Percentiles rank a stretch among this genome's conserved stretches.
These are phyloP conservation scores for Coemansia sp. DNA, from an alignment of 192 early-diverging fungal species.

Conservation along the genomic window DNA sequence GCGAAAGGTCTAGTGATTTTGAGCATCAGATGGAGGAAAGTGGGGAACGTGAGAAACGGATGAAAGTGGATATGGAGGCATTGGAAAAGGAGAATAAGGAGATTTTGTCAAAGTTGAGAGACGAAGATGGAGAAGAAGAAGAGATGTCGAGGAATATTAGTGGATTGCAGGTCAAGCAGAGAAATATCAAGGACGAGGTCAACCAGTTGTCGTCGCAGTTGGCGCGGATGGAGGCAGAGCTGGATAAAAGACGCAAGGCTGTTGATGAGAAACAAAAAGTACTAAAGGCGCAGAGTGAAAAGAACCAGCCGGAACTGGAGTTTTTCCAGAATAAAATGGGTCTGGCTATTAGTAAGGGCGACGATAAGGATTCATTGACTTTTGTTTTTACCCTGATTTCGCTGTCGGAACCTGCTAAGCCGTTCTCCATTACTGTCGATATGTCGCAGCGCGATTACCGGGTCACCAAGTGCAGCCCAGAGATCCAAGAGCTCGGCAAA, in stretches of 20 bases:
- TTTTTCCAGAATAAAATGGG: constrained; percentile 57
- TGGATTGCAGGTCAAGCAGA: constrained; percentile 43
- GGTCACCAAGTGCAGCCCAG: constrained; percentile 59
- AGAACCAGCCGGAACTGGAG: constrained; percentile 60
- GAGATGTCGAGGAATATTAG: constrained; percentile 48
- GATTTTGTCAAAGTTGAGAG: constrained; percentile 51
- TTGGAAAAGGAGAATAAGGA: constrained; percentile 41
- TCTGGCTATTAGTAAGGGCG: constrained; percentile 50
- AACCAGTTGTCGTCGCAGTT: constrained; percentile 43
- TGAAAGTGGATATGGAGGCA: constrained; percentile 37
- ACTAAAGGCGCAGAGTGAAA: constrained; percentile 51
- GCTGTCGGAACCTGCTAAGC: constrained; percentile 53
- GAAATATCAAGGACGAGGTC: constrained; percentile 35
- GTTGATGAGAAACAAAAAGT: constrained; percentile 53
- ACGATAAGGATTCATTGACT: constrained; percentile 56
- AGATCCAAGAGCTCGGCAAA: constrained; percentile 43
- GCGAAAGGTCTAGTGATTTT: constrained; percentile 31
- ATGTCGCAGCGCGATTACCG: constrained; percentile 59
- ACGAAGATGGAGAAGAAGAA: constrained; percentile 54
- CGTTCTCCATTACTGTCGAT: constrained; percentile 61
- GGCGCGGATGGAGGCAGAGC: constrained; percentile 45
- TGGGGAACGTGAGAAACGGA: constrained; percentile 31
- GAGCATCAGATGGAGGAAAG: constrained; percentile 24
- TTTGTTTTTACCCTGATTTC: constrained; percentile 71
- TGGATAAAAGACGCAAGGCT: constrained; percentile 55